Evolutionary conservation across 1,284 basidiomycete genomes (phyloP).

Genomic region (Ceratobasidium sp.): DNA sequence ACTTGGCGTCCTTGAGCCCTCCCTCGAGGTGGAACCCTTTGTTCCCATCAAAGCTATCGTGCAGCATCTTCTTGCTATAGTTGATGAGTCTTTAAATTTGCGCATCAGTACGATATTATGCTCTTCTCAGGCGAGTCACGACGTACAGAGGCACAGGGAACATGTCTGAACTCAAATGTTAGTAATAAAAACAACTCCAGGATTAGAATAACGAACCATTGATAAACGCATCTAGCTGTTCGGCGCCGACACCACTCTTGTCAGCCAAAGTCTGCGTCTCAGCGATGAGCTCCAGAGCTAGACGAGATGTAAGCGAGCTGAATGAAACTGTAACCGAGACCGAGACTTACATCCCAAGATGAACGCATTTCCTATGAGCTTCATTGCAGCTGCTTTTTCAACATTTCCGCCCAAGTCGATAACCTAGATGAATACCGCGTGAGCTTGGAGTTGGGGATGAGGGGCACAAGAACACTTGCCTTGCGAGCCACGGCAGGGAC

Average conservation of each 20-base stretch:
- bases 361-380: conserved; percentile 82
- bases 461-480: conserved; percentile 51
- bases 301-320: not conserved
- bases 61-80: conserved; percentile 77
- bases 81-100: conserved; percentile 62
- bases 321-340: not conserved
- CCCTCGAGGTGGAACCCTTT: conserved; percentile 89
- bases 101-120: conserved; percentile 45
- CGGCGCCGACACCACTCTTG: conserved; percentile 82
- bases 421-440: conserved; percentile 54
- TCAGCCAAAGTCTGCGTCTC: conserved; percentile 88
- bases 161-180: conserved; percentile 61
- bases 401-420: conserved; percentile 81
- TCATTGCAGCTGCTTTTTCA: conserved; percentile 84
- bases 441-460: not conserved
- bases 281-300: conserved; percentile 78
- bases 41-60: conserved; percentile 80
- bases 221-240: conserved; percentile 65
- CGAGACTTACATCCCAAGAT: conserved; percentile 65
- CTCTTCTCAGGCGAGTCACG: conserved; percentile 50
- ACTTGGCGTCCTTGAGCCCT: conserved; percentile 86
- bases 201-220: conserved; percentile 61
- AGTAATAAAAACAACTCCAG: conserved; percentile 48
- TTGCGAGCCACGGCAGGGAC: conserved; percentile 86
- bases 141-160: conserved; percentile 71